Evolutionary conservation across 2,329 filamentous ascomycete genomes (phyloP), one percentile per base, ranked within the genome.

Genomic region (Curvularia lunata): DNA sequence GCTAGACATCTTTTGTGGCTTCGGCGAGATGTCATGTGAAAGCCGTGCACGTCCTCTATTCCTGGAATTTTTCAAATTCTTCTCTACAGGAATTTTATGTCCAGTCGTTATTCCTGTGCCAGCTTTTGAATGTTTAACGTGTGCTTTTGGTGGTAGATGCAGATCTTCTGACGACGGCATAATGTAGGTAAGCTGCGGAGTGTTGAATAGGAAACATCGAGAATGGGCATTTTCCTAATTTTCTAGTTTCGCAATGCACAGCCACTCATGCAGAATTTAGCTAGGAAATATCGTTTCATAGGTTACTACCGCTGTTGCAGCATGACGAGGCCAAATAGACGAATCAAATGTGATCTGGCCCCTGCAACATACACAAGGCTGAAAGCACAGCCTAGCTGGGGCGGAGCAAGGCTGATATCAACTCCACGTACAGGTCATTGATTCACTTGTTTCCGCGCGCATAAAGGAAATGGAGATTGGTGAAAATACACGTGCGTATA

Each of bases 321-420:
- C 13, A 5, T 2, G 12, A 18, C 5, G 38, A 12, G 34, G 25
- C 18, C 25, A 34, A 13, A n/a, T 37, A 19, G 27, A 37, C 34
- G 34, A 37, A 18, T 37, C n/a, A 6, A 37, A 37, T 37, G 5
- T 5, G 7, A 16, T 18, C 8, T 13, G n/a, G 7, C 32, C n/a
- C 32, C 13, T 34, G 32, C 13, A 7, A 18, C 8, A 16, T 9
- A 18, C 16, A 18, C 34, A 18, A 37, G 34, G 34, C 34, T 37
- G 34, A 37, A 43, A 37, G 25, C 38, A 43, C 2, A 42, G 38
- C 27, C 27, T 4, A 27, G 5, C 18, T 43, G 48, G 41, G 27
- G 48, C 38, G 27, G n/a, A 51, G 38, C 12, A 34, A 51, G 38
- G 48, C 27, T 51, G 48, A 18, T 43, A 12, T 32, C 4, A 6